Base-by-base conservation (phyloP, 345 rosid species). In the Dimocarpus longan region DNA sequence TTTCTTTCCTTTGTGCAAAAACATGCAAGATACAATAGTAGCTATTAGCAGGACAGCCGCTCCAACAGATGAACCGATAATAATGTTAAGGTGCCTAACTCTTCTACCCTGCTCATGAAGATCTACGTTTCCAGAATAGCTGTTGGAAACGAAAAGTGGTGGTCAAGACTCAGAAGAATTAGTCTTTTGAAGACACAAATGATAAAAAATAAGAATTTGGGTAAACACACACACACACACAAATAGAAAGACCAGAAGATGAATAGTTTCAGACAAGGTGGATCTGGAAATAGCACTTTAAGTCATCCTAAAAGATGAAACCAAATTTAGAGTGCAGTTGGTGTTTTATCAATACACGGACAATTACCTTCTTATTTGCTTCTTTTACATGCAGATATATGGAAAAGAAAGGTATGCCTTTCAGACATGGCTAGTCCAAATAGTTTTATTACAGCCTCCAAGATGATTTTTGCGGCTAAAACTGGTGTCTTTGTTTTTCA, bases 11-110 rank as follows among this genome's bases (percentile, higher is more conserved):
- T 83, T 93, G 78, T 21, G 85, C 70, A 97, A 74, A 73, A 85
- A 77, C 52, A 90, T 21, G 79, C 92, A 93, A 78, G 90, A 91
- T 66, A 84, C 74, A 59, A 91, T 73, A 24, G 92, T 86, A 76
- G 82, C 93, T 37, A 94, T 78, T 32, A 97, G 90, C 81, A 94
- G 84, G 82, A 91, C 70, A 68, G 88, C 82, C 63, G 95, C 99
- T 78, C 98, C 99, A 71, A 91, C 83, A 67, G 93, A 86, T 63
- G 89, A 82, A 78, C 95, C 97, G 44, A 92, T 84, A 69, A 91
- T 83, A 52, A 87, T 86, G 79, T 59, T 80, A n/a, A 81, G 82
- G 74, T 86, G 86, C 83, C 82, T 94, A 72, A 80, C 82, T 77
- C 76, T 85, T 78, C 84, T 85, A 57, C 79, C 84, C 54, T 81